These are phyloP conservation scores for Scheffersomyces coipomensis DNA, from an alignment of 805 yeast genomes.

Conservation along the genomic window DNA sequence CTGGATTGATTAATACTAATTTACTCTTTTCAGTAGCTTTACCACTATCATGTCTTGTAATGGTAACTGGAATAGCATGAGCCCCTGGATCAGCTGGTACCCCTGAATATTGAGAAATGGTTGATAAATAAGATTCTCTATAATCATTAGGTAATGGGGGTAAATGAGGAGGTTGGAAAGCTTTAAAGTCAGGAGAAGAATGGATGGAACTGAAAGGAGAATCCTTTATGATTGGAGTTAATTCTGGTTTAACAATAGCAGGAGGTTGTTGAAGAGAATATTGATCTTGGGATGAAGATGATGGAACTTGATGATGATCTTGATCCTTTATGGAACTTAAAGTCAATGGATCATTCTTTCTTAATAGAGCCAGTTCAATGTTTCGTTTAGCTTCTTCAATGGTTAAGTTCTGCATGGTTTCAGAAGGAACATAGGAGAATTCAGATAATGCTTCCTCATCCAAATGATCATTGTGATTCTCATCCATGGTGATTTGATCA, in stretches of 20 bases:
- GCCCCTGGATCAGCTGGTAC: constrained; percentile 14
- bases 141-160: not conserved
- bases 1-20: not conserved
- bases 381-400: not conserved
- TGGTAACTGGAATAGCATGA: constrained; percentile 12
- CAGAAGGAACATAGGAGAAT: not conserved
- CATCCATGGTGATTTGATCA: too few relatives aligned
- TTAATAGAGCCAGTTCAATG: not conserved
- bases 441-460: not conserved
- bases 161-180: too few relatives aligned
- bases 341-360: not conserved
- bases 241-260: not conserved
- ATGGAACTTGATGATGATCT: too few relatives aligned
- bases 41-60: constrained; percentile 5
- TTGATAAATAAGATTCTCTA: constrained; percentile 18
- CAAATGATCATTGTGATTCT: too few relatives aligned
- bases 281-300: too few relatives aligned
- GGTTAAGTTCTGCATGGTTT: not conserved
- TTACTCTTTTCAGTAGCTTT: constrained; percentile 2
- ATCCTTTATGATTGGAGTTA: too few relatives aligned
- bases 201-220: too few relatives aligned
- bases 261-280: too few relatives aligned
- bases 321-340: not conserved
- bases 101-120: constrained; percentile 21
- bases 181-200: not conserved